Conservation (phyloP, 2,329 filamentous ascomycete species). For the Xylaria sp. region DNA sequence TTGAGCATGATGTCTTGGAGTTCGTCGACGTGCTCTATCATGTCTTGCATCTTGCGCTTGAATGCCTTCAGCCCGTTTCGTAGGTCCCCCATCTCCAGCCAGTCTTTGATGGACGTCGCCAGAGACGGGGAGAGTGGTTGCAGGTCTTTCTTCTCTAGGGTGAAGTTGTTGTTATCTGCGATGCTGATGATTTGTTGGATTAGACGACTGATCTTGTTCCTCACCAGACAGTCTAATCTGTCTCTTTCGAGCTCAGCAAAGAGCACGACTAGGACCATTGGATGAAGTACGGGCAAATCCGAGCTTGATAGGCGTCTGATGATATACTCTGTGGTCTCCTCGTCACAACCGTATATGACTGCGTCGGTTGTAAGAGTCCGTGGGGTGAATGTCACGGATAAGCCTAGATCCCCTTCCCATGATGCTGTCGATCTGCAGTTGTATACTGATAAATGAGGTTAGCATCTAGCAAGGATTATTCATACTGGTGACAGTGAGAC, state of each 20-base stretch:
- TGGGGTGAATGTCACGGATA: slow-evolving; percentile 41
- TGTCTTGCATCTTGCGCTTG: slow-evolving; percentile 24
- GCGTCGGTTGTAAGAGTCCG: slow-evolving; percentile 33
- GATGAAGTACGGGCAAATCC: slow-evolving; percentile 35
- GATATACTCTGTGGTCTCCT: slow-evolving; percentile 24
- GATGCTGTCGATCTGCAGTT: slow-evolving; percentile 29
- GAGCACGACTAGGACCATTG: slow-evolving; percentile 37
- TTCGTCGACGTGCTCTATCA: slow-evolving; percentile 25
- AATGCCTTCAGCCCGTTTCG: slow-evolving; percentile 26
- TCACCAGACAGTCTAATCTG: slow-evolving; percentile 28
- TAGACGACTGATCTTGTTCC: slow-evolving; percentile 28
- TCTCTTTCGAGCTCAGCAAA: slow-evolving; percentile 42
- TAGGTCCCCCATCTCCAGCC: slow-evolving; percentile 26
- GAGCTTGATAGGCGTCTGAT: slow-evolving; percentile 31
- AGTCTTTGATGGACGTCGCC: slow-evolving; percentile 18
- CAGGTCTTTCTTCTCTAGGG: not conserved
- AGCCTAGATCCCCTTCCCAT: slow-evolving; percentile 35
- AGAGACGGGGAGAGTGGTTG: slow-evolving; percentile 5
- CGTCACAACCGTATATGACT: slow-evolving; percentile 42
- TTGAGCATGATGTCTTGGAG: slow-evolving; percentile 19
- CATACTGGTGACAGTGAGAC: not conserved
- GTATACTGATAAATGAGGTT: slow-evolving; percentile 19
- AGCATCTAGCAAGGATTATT: not conserved
- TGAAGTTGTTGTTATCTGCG: slow-evolving; percentile 19
- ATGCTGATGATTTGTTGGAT: slow-evolving; percentile 36